Evolutionary conservation across 2,329 filamentous ascomycete genomes (phyloP).

Genomic region (Raffaelea ambrosiae): DNA sequence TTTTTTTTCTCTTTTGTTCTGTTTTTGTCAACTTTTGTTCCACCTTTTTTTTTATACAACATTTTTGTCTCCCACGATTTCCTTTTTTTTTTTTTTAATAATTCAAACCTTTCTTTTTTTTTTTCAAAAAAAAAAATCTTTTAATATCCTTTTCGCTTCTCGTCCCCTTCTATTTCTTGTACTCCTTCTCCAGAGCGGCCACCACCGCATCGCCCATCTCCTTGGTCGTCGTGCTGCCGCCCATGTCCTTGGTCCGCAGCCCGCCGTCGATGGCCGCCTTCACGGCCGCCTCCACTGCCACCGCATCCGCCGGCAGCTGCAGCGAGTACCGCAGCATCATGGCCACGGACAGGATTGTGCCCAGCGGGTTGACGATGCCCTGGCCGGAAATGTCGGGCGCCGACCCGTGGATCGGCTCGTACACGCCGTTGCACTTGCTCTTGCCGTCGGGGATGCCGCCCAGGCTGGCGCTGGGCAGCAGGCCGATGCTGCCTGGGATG

Average conservation of each 20-base stretch:
- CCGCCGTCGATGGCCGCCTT: slow-evolving; percentile 70
- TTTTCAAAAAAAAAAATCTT: background rate
- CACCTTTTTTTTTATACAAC: no score
- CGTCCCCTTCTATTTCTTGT: slow-evolving; percentile 32
- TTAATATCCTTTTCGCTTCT: background rate
- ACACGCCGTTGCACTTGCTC: slow-evolving; percentile 83
- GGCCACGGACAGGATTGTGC: slow-evolving; percentile 81
- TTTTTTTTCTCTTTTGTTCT: no score
- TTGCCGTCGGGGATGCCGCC: slow-evolving; percentile 80
- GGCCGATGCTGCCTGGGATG: slow-evolving; percentile 82
- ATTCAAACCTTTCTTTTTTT: background rate
- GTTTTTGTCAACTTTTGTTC: no score
- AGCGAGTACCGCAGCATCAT: slow-evolving; percentile 97
- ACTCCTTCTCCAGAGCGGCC: slow-evolving; percentile 60
- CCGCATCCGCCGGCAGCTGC: slow-evolving; percentile 66
- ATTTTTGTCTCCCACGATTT: no score
- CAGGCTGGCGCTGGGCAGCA: slow-evolving; percentile 81
- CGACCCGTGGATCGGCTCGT: slow-evolving; percentile 93
- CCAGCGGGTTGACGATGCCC: slow-evolving; percentile 86
- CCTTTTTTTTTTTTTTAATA: background rate
- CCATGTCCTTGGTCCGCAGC: slow-evolving; percentile 75
- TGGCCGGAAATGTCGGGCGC: slow-evolving; percentile 90
- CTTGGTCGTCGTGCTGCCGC: slow-evolving; percentile 62
- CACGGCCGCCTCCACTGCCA: slow-evolving; percentile 74
- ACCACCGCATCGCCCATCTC: slow-evolving; percentile 74